phyloP scores from a whole-genome alignment of 73 alveolate genomes.

The Tetrahymena elliotti region DNA sequence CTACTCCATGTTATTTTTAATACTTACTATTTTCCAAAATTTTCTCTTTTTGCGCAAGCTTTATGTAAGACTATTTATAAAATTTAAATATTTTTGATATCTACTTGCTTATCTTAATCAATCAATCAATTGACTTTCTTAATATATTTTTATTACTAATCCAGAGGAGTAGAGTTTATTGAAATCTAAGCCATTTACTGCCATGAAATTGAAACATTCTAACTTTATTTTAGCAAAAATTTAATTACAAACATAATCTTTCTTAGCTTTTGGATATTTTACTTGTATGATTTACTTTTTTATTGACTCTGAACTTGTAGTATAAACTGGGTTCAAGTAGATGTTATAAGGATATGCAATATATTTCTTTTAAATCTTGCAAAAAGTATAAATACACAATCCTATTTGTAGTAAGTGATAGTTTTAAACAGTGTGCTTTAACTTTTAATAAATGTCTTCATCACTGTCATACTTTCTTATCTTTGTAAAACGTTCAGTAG shows the following conservation, averaged over 20 bases:
- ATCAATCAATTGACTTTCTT: background rate
- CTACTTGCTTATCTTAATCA: background rate
- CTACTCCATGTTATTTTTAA: background rate
- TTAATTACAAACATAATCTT: background rate
- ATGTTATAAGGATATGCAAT: background rate
- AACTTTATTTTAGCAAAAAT: background rate
- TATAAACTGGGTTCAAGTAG: background rate
- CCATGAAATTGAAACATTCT: background rate
- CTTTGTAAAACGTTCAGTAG: background rate
- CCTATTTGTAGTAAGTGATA: background rate
- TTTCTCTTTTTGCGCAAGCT: background rate
- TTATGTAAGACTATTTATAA: background rate
- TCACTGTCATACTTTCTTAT: background rate
- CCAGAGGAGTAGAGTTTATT: background rate
- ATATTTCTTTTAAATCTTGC: background rate
- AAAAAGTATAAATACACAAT: background rate
- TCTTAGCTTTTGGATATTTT: background rate
- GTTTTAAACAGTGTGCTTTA: background rate
- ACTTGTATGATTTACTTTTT: background rate
- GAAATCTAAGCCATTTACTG: background rate
- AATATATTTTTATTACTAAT: background rate
- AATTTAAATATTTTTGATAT: background rate
- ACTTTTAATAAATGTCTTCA: background rate
- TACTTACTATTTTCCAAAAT: background rate
- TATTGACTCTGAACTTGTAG: background rate